phyloP scores from a whole-genome alignment of 345 rosid genomes.

The Clarkia xantiana region DNA sequence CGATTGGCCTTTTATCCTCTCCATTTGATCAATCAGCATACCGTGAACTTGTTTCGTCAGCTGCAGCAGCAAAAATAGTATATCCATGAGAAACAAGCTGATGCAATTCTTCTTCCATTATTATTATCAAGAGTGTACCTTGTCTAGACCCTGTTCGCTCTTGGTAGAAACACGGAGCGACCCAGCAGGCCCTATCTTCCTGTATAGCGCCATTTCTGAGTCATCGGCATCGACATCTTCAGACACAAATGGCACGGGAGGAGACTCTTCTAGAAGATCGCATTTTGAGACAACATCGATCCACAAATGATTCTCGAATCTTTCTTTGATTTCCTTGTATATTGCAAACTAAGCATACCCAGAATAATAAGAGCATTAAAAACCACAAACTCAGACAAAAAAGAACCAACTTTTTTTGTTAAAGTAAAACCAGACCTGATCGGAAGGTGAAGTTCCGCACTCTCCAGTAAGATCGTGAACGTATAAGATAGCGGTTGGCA shows the following conservation, averaged over 20 bases:
- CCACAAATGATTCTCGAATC: constrained; percentile 63
- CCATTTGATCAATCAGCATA: constrained; percentile 41
- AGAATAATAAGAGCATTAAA: background rate
- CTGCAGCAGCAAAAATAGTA: constrained; percentile 23
- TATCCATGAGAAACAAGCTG: no score
- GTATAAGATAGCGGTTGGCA: constrained; percentile 82
- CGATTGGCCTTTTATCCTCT: constrained; percentile 25
- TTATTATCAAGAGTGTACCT: constrained; percentile 25
- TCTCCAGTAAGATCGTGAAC: constrained; percentile 95
- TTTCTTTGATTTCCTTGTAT: constrained; percentile 66
- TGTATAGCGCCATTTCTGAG: no score
- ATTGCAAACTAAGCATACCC: constrained; percentile 40
- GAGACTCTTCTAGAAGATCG: constrained; percentile 54
- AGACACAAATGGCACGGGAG: constrained; percentile 35
- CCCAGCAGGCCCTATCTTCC: constrained; percentile 65
- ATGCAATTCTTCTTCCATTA: no score
- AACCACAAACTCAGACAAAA: no score
- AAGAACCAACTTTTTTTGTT: no score
- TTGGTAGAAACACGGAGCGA: constrained; percentile 59
- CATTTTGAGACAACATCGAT: constrained; percentile 82
- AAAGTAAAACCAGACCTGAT: constrained; percentile 43
- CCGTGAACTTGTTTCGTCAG: constrained; percentile 43
- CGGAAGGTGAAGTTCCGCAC: constrained; percentile 84
- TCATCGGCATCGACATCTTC: constrained; percentile 40
- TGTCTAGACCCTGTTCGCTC: constrained; percentile 47